Evolutionary conservation across 106 monocot genomes (phyloP), one percentile per base, ranked within the genome.

Genomic region (Ottelia alismoides): DNA sequence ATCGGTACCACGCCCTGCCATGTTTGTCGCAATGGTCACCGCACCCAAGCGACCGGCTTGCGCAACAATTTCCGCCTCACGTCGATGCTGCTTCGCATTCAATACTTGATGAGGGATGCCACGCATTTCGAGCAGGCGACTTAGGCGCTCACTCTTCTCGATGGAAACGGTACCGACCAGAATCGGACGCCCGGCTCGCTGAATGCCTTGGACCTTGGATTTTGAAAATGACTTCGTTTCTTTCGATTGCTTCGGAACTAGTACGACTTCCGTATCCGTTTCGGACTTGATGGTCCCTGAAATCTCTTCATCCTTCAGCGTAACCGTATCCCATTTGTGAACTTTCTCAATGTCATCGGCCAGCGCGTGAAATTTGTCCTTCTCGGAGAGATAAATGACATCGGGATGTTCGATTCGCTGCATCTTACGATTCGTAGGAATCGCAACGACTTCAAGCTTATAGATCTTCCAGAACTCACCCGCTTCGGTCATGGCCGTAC

Each of bases 1-100:
- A 52, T 52, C 52, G 24, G 52, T 52, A 2, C 52, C 52, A 6
- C 52, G 52, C 3, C 52, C 52, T 1, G 52, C 52, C 52, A 52
- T 52, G 26, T 52, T 52, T 6, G 52, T 52, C 3, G 52, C 52
- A 25, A 52, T 52, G 2, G 52, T 52, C 7, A 52, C 25, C 2
- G 52, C 20, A 6, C 25, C 3, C 1, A 24, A 5, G 1, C 22
- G 2, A 25, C 52, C 52, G 3, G 52, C 52, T 2, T 52, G 22
- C 3, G 52, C 52, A 25, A 52, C 17, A 17, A 52, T 52, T 24
- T 22, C 22, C 17, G 52, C 20, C 26, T 52, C 52, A 2, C 24
- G 20, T 5, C 17, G 11, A 24, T 22, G 23, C 2, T 24, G 4
- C 5, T 24, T 11, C 7, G 52, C 52, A n/a, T 52, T 52, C 2